These are phyloP conservation scores for Chaetomium globosum DNA, from an alignment of 2,329 filamentous ascomycete species.

Conservation along the genomic window DNA sequence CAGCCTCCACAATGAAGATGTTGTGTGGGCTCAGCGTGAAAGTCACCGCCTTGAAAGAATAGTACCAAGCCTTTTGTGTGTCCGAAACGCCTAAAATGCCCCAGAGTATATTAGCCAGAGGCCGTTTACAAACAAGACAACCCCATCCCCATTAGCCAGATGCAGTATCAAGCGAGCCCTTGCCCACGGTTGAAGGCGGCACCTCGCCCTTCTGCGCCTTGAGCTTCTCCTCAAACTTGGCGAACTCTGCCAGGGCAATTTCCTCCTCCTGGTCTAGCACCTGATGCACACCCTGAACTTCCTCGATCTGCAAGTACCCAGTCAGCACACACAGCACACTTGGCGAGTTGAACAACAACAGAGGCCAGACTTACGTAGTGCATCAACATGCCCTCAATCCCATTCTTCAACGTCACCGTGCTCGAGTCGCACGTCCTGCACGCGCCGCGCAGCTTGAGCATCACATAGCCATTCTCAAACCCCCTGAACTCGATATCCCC, in stretches of 20 bases:
- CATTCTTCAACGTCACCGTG: constrained; percentile 94
- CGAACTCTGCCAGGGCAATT: constrained; percentile 83
- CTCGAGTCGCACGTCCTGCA: constrained; percentile 96
- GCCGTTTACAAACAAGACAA: not conserved
- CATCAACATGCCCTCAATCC: constrained; percentile 98
- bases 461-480: constrained; percentile 83
- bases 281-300: constrained; percentile 90
- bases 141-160: constrained; percentile 36
- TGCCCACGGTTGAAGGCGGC: constrained; percentile 45
- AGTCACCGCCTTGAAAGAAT: not conserved
- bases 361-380: constrained; percentile 71
- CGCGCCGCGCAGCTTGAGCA: constrained; percentile 84
- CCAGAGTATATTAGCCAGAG: not conserved
- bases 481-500: constrained; percentile 95
- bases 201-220: constrained; percentile 55
- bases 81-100: constrained; percentile 1
- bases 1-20: not conserved
- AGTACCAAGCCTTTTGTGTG: not conserved
- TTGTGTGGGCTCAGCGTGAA: not conserved
- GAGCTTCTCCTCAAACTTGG: constrained; percentile 87
- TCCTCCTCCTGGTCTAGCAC: constrained; percentile 91
- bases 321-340: constrained; percentile 9
- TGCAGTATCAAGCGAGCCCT: constrained; percentile 46
- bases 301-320: constrained; percentile 70
- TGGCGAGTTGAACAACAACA: not conserved